Evolutionary conservation across 306 rosid genomes (phyloP), one percentile per base, ranked within the genome.

Genomic region (Vigna unguiculata): DNA sequence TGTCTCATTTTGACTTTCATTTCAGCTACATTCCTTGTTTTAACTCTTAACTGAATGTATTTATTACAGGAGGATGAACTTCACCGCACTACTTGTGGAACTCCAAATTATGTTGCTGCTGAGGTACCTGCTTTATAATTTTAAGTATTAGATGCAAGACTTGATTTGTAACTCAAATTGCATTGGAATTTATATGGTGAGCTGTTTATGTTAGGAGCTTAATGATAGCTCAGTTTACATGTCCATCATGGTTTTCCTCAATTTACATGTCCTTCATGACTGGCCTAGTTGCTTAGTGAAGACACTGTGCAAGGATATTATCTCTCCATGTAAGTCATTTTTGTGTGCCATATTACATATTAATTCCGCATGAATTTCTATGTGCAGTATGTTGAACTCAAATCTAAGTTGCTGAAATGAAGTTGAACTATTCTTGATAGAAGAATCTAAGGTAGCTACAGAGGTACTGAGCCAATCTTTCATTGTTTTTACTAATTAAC

Each of bases 91-190:
- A 95, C 99, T 49, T 95, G 99, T 77, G 99, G 99, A 82, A 95
- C 99, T 22, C 99, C 99, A 25, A 95, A 92, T 84, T 95, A 95
- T 80, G 99, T 95, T 80, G 99, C 99, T 80, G 97, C 99, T 10
- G 99, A 94, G 98, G 98, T 90, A 83, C 51, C 41, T 68, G 32
- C 25, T 53, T 78, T 49, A 48, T 69, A 24, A 45, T 52, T 78
- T 82, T 34, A 43, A 75, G 24, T 21, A 51, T 78, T 28, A 78
- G 19, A 77, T 53, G 54, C 48, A 69, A 59, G 57, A 68, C 48
- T 73, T 65, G 12, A 28, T 52, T 49, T 25, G 28, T 78, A 47
- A 24, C 74, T 81, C 43, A 75, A 82, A 51, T 46, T 67, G 52
- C 41, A 25, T 15, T 53, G 25, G 22, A 53, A 53, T 36, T 84